Percentiles rank a stretch among this genome's conserved stretches.
phyloP scores from a whole-genome alignment of 768 basidiomycete genomes.

The Rhizopogon vulgaris region DNA sequence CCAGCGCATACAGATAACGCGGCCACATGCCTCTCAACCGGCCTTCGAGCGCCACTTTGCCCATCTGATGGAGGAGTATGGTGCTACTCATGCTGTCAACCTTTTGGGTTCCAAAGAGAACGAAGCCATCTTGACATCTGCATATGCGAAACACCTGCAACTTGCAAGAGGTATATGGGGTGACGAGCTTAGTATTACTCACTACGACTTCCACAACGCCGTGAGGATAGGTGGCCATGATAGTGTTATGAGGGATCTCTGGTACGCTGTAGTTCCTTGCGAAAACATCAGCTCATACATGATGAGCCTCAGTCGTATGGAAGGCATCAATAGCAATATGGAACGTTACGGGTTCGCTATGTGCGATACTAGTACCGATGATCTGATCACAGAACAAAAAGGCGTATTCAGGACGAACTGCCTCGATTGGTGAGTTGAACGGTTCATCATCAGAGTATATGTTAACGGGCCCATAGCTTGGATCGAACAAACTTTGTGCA shows the following conservation, averaged over 20 bases:
- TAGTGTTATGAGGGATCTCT: conserved; percentile 68
- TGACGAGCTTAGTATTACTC: conserved; percentile 71
- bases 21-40: conserved; percentile 92
- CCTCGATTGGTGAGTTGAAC: conserved; percentile 73
- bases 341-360: conserved; percentile 86
- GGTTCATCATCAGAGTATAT: not conserved
- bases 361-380: conserved; percentile 58
- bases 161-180: conserved; percentile 56
- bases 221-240: conserved; percentile 85
- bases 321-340: conserved; percentile 52
- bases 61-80: conserved; percentile 82
- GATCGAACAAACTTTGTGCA: conserved; percentile 98
- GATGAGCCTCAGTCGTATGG: conserved; percentile 44
- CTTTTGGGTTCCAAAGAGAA: conserved; percentile 90
- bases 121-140: conserved; percentile 75
- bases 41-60: conserved; percentile 94
- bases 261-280: conserved; percentile 29
- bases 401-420: conserved; percentile 95
- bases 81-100: conserved; percentile 81
- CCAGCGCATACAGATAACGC: conserved; percentile 89
- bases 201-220: conserved; percentile 91
- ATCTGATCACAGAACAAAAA: conserved; percentile 80
- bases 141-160: conserved; percentile 78
- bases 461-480: conserved; percentile 43
- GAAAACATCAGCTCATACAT: conserved; percentile 2